Base-by-base conservation (phyloP, 176 grass and related monocot genomes). In the Oryza punctata region DNA sequence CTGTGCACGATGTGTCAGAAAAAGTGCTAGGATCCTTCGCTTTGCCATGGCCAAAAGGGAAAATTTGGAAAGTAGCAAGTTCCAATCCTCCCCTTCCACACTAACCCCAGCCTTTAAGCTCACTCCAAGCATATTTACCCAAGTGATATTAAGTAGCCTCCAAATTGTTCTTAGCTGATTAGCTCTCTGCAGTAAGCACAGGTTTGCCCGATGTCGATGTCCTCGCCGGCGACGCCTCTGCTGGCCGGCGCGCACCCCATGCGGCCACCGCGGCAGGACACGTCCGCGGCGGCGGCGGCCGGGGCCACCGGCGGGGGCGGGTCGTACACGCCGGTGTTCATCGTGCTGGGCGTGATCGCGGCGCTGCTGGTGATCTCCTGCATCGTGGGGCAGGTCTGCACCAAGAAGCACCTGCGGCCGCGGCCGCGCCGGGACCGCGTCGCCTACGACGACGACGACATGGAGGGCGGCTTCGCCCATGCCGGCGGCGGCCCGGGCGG, bases 291-390 rank as follows among this genome's bases (percentile, higher is more conserved):
- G 0, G 65, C 18, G 2, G 16, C 33, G 61, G 76, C 45, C 10
- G 86, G 50, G 2, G 16, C 41, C 61, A 67, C 29, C 18, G 86
- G 50, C 11, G 70, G 32, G 32, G 5, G 60, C 13, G 86, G 88
- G 35, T 87, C 94, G 45, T 91, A 85, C 85, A 92, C 79, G 69
- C 68, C 90, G 32, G 88, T 97, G 79, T 83, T 94, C 69, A 78
- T 97, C 54, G 90, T 91, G 59, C 82, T 97, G 18, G 92, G 88
- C 13, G 88, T 94, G 41, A 94, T 97, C 68, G 92, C 88, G 25
- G 85, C 87, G 29, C 44, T 97, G 4, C 70, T 89, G 38, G 92
- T 88, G 26, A 76, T 86, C 59, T 90, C 94, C 9, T 97, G 94
- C 90, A 13, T 94, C 30, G 75, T 97, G 12, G 92, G 94, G 2